Evolutionary conservation across 2,329 filamentous ascomycete genomes (phyloP).

Genomic region (Penicillium rolfsii): DNA sequence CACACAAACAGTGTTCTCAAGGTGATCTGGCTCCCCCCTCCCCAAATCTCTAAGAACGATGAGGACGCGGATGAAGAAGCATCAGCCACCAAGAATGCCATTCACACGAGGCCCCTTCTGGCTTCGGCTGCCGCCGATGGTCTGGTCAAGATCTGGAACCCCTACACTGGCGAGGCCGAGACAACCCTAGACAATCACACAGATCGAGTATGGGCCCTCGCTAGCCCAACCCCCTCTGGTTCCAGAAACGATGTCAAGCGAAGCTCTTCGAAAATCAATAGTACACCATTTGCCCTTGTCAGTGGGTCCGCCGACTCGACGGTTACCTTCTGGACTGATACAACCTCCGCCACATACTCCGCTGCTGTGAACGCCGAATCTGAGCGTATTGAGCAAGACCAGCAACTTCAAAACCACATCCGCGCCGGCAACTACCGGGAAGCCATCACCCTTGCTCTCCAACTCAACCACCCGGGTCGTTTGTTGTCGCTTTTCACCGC

Average conservation of each 20-base stretch:
- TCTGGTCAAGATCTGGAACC: conserved; percentile 95
- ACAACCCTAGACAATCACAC: conserved; percentile 96
- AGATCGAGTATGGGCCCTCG: conserved; percentile 90
- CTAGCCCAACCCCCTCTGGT: conserved; percentile 60
- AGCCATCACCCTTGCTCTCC: conserved; percentile 86
- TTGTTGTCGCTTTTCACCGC: conserved; percentile 81
- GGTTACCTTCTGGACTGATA: conserved; percentile 95
- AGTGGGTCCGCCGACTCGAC: conserved; percentile 92
- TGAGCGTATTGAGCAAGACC: conserved; percentile 87
- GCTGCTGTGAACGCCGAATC: conserved; percentile 74
- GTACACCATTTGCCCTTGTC: conserved; percentile 69
- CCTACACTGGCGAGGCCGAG: conserved; percentile 78
- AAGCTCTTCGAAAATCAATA: conserved; percentile 35
- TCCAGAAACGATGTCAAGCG: conserved; percentile 36
- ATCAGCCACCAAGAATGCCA: conserved; percentile 34
- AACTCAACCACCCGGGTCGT: conserved; percentile 90
- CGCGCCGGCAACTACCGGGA: conserved; percentile 85
- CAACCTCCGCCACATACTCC: conserved; percentile 76
- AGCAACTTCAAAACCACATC: conserved; percentile 91
- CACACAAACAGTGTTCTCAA: conserved; percentile 96
- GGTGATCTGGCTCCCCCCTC: conserved; percentile 77
- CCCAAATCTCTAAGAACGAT: conserved; percentile 41
- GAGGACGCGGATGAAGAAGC: conserved; percentile 37
- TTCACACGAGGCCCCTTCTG: conserved; percentile 51
- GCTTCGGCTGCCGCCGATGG: conserved; percentile 91